Conservation (phyloP, 208 protist species). For the Phytomonas francai region DNA sequence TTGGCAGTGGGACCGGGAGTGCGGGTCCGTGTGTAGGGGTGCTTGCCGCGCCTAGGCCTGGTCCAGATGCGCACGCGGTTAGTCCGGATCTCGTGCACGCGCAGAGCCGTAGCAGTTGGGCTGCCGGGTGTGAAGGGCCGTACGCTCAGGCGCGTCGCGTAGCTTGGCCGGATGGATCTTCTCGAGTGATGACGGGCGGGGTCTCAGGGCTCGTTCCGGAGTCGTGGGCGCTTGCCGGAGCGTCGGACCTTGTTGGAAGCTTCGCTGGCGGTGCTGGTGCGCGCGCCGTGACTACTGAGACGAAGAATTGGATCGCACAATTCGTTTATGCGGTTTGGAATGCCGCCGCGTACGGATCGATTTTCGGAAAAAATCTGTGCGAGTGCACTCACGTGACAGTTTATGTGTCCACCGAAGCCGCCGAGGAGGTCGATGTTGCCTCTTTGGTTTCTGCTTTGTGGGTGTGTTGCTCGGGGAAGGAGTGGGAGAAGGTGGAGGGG, state of each 20-base stretch:
- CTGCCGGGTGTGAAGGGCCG: conserved; percentile 73
- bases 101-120: conserved; percentile 90
- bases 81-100: conserved; percentile 56
- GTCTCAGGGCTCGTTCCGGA: conserved; percentile 31
- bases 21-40: not conserved
- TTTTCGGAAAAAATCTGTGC: conserved; percentile 10
- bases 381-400: conserved; percentile 26
- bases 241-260: conserved; percentile 14
- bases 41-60: not conserved
- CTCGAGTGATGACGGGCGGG: conserved; percentile 22
- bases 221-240: conserved; percentile 22
- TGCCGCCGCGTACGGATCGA: conserved; percentile 32
- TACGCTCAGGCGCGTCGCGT: conserved; percentile 67
- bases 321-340: conserved; percentile 66
- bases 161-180: not conserved
- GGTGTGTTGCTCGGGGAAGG: conserved; percentile 19
- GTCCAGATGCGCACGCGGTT: not conserved
- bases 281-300: not conserved
- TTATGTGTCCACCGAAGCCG: conserved; percentile 10
- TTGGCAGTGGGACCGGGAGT: not conserved
- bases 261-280: not conserved
- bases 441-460: conserved; percentile 29
- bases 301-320: not conserved
- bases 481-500: conserved; percentile 2
- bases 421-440: conserved; percentile 17